Base-by-base conservation (phyloP, 2,329 filamentous ascomycete species). In the Fusarium sp. region DNA sequence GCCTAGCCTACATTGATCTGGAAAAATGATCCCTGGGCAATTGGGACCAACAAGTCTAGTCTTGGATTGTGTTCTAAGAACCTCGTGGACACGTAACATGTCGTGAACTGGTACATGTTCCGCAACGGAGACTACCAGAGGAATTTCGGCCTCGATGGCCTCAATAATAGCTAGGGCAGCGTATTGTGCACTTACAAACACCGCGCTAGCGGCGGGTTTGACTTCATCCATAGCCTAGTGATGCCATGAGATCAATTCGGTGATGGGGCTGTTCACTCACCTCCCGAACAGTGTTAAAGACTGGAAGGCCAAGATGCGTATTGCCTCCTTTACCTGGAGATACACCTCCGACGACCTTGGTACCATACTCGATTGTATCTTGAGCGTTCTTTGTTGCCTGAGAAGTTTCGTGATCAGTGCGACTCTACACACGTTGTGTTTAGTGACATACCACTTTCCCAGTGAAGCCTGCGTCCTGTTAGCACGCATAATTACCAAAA, bases 81-180 rank as follows among this genome's bases (percentile, higher is more conserved):
- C 88, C 23, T 89, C 88, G 50, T 92, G 89, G 50, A 85, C 79
- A 79, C 90, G 85, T 67, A 94, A 83, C 75, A 94, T 89, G 73
- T 94, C 91, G 75, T 94, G 91, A 19, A 93, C 79, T 0, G 92
- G 92, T 32, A 94, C 90, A 75, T 94, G 91, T 75, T 95, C 92
- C 7, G 92, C 91, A 8, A 95, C 91, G 7, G 91, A 90, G 8
- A 94, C 91, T 21, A 94, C 88, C 2, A 94, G 83, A 0, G 91
- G 90, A 1, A 94, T 89, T 73, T 94, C 91, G 0, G 91, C 91
- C 74, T 92, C 91, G 57, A 95, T 89, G 2, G 91, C 88, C 71
- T 93, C 90, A 71, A 91, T 87, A 66, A 93, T 92, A 0, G 91
- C 91, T 48, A 81, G 79, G 4, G 88, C 86, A 2, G 90, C 90